These are phyloP conservation scores for Fomitopsis betulina DNA, from an alignment of 1,284 basidiomycete genomes.

Conservation along the genomic window DNA sequence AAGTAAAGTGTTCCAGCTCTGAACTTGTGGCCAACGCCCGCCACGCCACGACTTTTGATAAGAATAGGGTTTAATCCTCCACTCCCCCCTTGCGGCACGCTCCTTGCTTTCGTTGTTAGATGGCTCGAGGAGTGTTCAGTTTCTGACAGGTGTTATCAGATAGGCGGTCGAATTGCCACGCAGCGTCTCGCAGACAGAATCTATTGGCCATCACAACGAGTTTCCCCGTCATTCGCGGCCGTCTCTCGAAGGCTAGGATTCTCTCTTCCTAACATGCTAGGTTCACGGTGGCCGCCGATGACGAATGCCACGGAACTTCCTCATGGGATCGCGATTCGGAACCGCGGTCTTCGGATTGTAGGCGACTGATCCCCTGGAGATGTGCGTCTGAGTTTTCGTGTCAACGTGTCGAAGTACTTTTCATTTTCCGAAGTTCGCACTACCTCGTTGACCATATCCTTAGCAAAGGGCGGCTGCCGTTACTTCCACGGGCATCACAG, in stretches of 20 bases:
- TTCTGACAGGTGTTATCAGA: slow-evolving; percentile 7
- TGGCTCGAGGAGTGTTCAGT: neutral
- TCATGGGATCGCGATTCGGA: slow-evolving; percentile 2
- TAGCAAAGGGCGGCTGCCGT: slow-evolving; percentile 2
- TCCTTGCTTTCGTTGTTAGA: neutral
- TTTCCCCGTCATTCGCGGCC: neutral
- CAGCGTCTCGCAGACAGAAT: neutral
- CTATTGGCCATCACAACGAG: neutral
- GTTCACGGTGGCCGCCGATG: slow-evolving; percentile 3
- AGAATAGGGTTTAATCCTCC: slow-evolving; percentile 4
- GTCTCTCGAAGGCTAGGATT: neutral
- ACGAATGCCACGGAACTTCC: slow-evolving; percentile 1
- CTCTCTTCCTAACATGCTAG: neutral
- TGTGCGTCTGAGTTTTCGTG: slow-evolving; percentile 1
- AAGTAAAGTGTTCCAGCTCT: neutral
- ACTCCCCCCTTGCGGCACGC: neutral
- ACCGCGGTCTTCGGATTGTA: slow-evolving; percentile 3
- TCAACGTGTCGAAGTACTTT: slow-evolving; percentile 3
- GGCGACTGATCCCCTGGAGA: slow-evolving; percentile 5
- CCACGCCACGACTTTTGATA: slow-evolving; percentile 1
- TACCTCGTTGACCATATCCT: neutral
- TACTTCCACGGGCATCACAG: slow-evolving; percentile 5
- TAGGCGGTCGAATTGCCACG: slow-evolving; percentile 2
- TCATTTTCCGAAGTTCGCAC: slow-evolving; percentile 7
- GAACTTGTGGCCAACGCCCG: neutral